Conservation (phyloP, 495 filamentous ascomycete species). For the Penicillium cataractarum region DNA sequence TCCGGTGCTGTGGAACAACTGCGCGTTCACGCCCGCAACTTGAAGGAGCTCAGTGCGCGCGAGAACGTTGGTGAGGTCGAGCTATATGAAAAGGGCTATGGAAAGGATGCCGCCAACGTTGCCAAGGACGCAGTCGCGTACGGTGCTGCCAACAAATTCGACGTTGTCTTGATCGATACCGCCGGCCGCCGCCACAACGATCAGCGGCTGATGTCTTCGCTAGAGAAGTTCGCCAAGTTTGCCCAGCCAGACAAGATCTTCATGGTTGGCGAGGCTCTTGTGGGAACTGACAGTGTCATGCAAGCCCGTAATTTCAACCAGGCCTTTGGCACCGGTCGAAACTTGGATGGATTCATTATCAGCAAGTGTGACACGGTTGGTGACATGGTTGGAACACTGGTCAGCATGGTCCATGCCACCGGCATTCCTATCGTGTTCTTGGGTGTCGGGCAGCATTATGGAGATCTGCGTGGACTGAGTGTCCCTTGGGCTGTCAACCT, state of each 20-base stretch:
- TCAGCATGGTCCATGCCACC: slow-evolving; percentile 97
- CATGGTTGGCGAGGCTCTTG: slow-evolving; percentile 98
- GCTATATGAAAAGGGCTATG: slow-evolving; percentile 95
- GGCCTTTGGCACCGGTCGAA: slow-evolving; percentile 79
- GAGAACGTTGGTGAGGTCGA: slow-evolving; percentile 81
- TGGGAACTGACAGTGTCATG: slow-evolving; percentile 90
- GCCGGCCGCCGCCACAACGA: slow-evolving; percentile 96
- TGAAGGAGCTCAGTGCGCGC: slow-evolving; percentile 79
- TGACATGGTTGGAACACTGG: slow-evolving; percentile 96
- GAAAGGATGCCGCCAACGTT: slow-evolving; percentile 94
- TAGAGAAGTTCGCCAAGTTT: slow-evolving; percentile 97
- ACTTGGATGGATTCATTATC: slow-evolving; percentile 94
- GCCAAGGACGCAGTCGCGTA: slow-evolving; percentile 89
- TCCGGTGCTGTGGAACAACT: slow-evolving; percentile 97
- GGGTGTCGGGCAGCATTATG: slow-evolving; percentile 96
- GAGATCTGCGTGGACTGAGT: slow-evolving; percentile 89
- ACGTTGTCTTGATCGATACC: slow-evolving; percentile 96
- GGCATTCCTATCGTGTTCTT: slow-evolving; percentile 93
- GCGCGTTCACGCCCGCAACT: slow-evolving; percentile 87
- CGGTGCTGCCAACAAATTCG: slow-evolving; percentile 72
- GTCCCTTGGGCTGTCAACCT: slow-evolving; percentile 88
- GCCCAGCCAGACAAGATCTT: slow-evolving; percentile 96
- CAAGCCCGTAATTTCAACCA: slow-evolving; percentile 96
- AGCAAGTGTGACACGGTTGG: slow-evolving; percentile 98
- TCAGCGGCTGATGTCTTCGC: slow-evolving; percentile 85